phyloP scores from a whole-genome alignment of 176 grass and related monocot species.

The Saccharum officinarum region DNA sequence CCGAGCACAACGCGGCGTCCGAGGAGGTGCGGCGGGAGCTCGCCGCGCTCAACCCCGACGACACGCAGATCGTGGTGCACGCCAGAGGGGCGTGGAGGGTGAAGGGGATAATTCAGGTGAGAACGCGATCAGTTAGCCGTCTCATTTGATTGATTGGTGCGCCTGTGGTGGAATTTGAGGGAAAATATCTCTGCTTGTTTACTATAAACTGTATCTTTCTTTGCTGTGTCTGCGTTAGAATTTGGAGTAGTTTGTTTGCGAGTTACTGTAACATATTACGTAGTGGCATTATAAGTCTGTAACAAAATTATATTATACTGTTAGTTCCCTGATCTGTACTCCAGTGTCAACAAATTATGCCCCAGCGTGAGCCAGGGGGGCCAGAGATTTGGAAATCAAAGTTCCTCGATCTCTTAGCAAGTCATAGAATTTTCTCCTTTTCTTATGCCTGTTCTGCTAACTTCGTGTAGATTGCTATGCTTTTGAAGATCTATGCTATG shows the following conservation, averaged over 20 bases:
- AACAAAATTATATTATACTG: background rate
- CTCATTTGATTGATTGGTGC: no score
- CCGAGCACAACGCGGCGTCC: conserved; percentile 65
- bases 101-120: no score
- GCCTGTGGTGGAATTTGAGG: no score
- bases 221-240: no score
- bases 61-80: conserved; percentile 76
- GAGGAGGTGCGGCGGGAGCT: conserved; percentile 69
- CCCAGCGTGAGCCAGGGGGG: background rate
- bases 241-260: no score
- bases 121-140: no score
- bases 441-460: background rate
- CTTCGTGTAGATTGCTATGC: background rate
- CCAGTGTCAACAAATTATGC: background rate
- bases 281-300: no score
- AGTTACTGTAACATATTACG: no score
- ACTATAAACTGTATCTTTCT: no score
- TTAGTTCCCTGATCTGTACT: background rate
- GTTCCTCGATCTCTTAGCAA: background rate
- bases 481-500: background rate
- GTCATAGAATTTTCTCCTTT: background rate
- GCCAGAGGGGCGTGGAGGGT: conserved; percentile 47
- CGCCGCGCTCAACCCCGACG: conserved; percentile 65
- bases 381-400: background rate
- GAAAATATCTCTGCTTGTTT: no score